Conservation (phyloP, 352 stramenopile genomes). For the Pseudoperonospora humuli region DNA sequence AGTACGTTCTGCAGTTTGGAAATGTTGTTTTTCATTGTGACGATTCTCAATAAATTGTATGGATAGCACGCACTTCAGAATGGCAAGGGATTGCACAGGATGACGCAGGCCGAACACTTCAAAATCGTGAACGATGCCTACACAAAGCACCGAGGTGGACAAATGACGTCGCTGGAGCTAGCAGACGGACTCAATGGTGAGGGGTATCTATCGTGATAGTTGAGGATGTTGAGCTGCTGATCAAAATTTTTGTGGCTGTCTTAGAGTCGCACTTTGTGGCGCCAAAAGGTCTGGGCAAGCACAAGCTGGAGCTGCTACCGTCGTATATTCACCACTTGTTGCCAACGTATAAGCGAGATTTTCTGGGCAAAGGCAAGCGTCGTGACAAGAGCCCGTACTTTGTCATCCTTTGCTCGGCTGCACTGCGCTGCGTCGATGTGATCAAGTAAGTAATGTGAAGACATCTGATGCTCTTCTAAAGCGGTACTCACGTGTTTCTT, state of each 20-base stretch:
- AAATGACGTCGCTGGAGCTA: conserved; percentile 79
- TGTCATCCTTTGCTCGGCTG: conserved; percentile 89
- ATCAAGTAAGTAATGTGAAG: conserved; percentile 76
- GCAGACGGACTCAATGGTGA: conserved; percentile 69
- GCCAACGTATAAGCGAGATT: conserved; percentile 69
- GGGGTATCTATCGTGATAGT: neutral
- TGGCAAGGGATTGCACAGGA: conserved; percentile 70
- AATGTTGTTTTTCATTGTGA: neutral
- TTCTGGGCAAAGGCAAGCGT: conserved; percentile 64
- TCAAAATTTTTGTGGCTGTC: neutral
- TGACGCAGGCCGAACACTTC: conserved; percentile 68
- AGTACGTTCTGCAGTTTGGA: conserved; percentile 1
- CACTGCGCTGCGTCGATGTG: conserved; percentile 86
- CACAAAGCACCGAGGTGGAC: conserved; percentile 59
- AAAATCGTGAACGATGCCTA: conserved; percentile 79
- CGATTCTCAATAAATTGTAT: conserved; percentile 2
- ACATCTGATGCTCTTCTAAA: conserved; percentile 5
- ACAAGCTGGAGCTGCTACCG: conserved; percentile 63
- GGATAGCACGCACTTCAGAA: conserved; percentile 24
- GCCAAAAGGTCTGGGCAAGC: conserved; percentile 62
- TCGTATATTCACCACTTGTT: conserved; percentile 70
- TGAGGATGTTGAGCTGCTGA: neutral
- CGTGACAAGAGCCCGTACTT: conserved; percentile 88
- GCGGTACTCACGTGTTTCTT: neutral
- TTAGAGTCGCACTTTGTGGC: conserved; percentile 60